Base-by-base conservation (phyloP, 257 asterid species). In the Paraleonurus japonicus region DNA sequence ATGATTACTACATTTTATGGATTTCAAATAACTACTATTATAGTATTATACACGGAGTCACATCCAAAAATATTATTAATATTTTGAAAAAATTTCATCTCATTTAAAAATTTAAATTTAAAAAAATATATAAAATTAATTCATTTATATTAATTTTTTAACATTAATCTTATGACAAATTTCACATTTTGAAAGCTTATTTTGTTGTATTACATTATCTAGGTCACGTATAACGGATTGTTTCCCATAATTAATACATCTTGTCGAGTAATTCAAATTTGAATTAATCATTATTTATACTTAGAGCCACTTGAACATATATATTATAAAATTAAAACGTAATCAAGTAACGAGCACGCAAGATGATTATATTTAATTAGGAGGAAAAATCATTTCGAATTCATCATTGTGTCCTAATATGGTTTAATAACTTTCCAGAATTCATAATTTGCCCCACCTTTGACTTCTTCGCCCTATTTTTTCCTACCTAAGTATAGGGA, bases 341-440 rank as follows among this genome's bases (percentile, higher is more conserved):
- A 53, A 65, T 48, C 26, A 43, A 61, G 63, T 51, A 55, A 53
- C 64, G 62, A 32, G 47, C 63, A 41, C 12, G 67, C 13, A 74
- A 19, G 43, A 68, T 43, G 69, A 67, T 59, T 66, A 65, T 41
- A 57, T 30, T 16, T 47, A 65, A 65, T 60, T 51, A 28, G 55
- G 62, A 71, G 61, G 33, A 43, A 65, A 47, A 66, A 75, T 79
- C 72, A 79, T 79, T 75, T 66, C 77, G 71, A 65, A 66, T 58
- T 54, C 69, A 79, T 79, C 80, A 79, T 79, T 67, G 66, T 75
- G 80, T 75, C 75, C 72, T 65, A 75, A 74, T 55, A 66, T n/a
- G 69, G 65, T 4, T 47, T 67, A 71, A 59, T 60, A 65, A 70
- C 27, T 59, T 70, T 28, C 47, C 65, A 57, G 62, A 70, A 22